phyloP scores from a whole-genome alignment of 495 filamentous ascomycete genomes.

The Hyphodiscus hymeniophilus region DNA sequence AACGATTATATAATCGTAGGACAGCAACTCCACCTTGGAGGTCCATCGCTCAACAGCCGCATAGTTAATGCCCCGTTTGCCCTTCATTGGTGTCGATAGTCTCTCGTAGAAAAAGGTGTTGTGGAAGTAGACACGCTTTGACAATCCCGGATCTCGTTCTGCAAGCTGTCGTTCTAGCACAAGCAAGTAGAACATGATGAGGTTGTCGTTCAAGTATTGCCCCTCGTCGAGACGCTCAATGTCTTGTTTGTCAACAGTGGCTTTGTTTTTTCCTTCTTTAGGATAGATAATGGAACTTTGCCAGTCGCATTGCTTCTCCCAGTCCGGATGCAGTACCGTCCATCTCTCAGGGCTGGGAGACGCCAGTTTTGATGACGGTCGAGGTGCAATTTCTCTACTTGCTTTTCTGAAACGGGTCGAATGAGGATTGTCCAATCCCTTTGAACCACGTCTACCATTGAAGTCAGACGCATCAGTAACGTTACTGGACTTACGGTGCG shows the following conservation, averaged over 20 bases:
- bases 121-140: slow-evolving; percentile 70
- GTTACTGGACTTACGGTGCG: neutral
- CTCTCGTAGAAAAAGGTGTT: slow-evolving; percentile 87
- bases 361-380: neutral
- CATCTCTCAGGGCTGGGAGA: slow-evolving; percentile 22
- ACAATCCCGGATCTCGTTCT: slow-evolving; percentile 43
- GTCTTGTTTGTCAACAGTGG: slow-evolving; percentile 71
- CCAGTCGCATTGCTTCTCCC: slow-evolving; percentile 35
- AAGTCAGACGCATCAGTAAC: neutral
- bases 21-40: slow-evolving; percentile 73
- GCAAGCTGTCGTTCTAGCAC: slow-evolving; percentile 61
- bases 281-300: slow-evolving; percentile 57
- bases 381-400: slow-evolving; percentile 1
- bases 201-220: slow-evolving; percentile 87
- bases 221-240: slow-evolving; percentile 71
- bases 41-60: slow-evolving; percentile 85
- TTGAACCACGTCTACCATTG: slow-evolving; percentile 1
- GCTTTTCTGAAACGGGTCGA: neutral
- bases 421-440: neutral
- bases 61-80: slow-evolving; percentile 59
- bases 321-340: slow-evolving; percentile 33
- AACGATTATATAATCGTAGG: slow-evolving; percentile 81
- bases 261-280: slow-evolving; percentile 55
- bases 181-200: slow-evolving; percentile 79
- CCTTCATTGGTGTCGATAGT: slow-evolving; percentile 50